A percentile compares a stretch with the other conserved stretches of the same genome.
These are phyloP conservation scores for Populus hybrid DNA, from an alignment of 441 rosid species.

Conservation along the genomic window DNA sequence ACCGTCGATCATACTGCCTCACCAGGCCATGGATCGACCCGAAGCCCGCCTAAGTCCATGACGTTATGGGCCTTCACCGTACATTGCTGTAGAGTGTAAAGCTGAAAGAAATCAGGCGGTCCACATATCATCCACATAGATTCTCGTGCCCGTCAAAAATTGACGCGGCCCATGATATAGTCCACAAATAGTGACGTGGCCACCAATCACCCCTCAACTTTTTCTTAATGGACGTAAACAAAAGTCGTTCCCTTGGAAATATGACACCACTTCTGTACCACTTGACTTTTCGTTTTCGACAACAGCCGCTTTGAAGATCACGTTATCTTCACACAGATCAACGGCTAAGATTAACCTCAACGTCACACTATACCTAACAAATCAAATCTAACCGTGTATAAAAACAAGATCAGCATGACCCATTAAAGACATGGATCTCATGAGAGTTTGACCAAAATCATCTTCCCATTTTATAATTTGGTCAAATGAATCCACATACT, in stretches of 20 bases:
- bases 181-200: slow-evolving; percentile 1
- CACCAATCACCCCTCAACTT: background rate
- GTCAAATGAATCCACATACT: too few relatives aligned
- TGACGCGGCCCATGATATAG: background rate
- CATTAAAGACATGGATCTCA: background rate
- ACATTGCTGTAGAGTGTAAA: background rate
- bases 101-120: background rate
- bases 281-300: slow-evolving; percentile 9
- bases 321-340: slow-evolving; percentile 1
- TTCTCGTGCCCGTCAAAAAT: slow-evolving; percentile 1
- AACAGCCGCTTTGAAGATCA: slow-evolving; percentile 8
- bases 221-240: background rate
- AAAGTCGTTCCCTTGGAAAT: background rate
- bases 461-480: too few relatives aligned
- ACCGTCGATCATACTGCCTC: too few relatives aligned
- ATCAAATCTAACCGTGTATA: background rate
- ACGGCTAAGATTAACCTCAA: background rate
- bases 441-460: too few relatives aligned
- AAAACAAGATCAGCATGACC: background rate
- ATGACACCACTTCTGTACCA: background rate
- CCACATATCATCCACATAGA: background rate
- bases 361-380: background rate
- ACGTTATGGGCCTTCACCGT: background rate
- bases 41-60: too few relatives aligned
- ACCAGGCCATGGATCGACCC: too few relatives aligned